Percentiles rank a stretch among this genome's conserved stretches.
phyloP scores from a whole-genome alignment of 352 stramenopile species.

The Globisporangium ultimum region DNA sequence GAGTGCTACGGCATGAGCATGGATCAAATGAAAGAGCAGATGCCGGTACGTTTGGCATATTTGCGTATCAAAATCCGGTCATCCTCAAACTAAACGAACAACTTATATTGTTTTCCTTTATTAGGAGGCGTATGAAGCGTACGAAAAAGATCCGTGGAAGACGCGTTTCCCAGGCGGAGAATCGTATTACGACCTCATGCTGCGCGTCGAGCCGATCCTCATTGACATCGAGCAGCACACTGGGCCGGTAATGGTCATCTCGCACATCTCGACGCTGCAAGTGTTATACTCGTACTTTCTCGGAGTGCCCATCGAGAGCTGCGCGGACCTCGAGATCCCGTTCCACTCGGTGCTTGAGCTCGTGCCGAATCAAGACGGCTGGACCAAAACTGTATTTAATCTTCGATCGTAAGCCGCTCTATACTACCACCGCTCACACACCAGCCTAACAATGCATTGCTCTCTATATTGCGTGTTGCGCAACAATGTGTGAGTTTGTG shows the following conservation, averaged over 20 bases:
- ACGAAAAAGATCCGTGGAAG: slow-evolving; percentile 69
- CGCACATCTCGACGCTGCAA: slow-evolving; percentile 82
- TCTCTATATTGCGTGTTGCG: slow-evolving; percentile 2
- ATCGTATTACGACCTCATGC: slow-evolving; percentile 93
- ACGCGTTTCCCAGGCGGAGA: slow-evolving; percentile 88
- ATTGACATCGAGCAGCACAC: slow-evolving; percentile 92
- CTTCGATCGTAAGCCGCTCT: slow-evolving; percentile 33
- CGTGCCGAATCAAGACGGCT: slow-evolving; percentile 73
- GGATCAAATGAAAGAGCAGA: slow-evolving; percentile 76
- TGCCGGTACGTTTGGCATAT: slow-evolving; percentile 29
- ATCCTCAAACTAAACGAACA: neutral
- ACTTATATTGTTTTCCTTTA: neutral
- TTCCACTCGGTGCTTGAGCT: slow-evolving; percentile 85
- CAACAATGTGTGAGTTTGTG: neutral
- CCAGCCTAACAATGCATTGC: slow-evolving; percentile 1
- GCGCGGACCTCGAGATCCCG: slow-evolving; percentile 73
- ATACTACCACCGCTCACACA: neutral
- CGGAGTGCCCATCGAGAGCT: slow-evolving; percentile 73
- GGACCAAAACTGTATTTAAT: slow-evolving; percentile 85
- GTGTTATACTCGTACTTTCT: slow-evolving; percentile 88
- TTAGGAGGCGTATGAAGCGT: slow-evolving; percentile 67
- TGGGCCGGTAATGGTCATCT: slow-evolving; percentile 81
- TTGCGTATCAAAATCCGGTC: neutral
- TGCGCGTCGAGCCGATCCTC: slow-evolving; percentile 88
- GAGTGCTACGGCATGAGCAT: slow-evolving; percentile 86